Evolutionary conservation across 352 stramenopile species (phyloP).

Genomic region (Phytophthora hybrid): DNA sequence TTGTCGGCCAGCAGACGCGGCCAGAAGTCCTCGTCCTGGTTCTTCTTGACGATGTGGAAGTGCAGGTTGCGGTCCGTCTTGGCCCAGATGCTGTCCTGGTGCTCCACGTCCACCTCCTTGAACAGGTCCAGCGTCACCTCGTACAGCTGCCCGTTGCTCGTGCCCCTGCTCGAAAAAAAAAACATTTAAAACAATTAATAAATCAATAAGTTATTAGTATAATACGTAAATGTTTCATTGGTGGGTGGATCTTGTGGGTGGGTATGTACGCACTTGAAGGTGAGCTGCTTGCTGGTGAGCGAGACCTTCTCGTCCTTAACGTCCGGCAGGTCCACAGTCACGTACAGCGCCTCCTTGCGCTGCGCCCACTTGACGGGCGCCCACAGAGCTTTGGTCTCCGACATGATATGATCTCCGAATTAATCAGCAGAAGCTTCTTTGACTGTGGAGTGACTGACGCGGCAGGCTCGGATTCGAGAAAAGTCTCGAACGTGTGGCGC

Average conservation of each 20-base stretch:
- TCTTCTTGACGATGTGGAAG: conserved; percentile 97
- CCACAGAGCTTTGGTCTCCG: conserved; percentile 69
- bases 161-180: conserved; percentile 58
- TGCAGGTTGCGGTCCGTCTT: conserved; percentile 95
- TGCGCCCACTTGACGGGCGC: conserved; percentile 97
- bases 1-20: conserved; percentile 97
- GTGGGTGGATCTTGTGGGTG: no score
- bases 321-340: conserved; percentile 96
- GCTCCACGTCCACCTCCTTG: conserved; percentile 92
- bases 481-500: conserved; percentile 13
- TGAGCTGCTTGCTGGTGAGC: conserved; percentile 90
- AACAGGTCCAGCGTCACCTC: conserved; percentile 96
- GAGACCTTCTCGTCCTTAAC: conserved; percentile 94
- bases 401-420: conserved; percentile 39
- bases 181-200: conserved; percentile 9
- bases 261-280: conserved; percentile 71
- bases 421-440: conserved; percentile 17
- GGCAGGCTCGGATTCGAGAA: conserved; percentile 42
- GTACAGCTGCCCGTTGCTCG: conserved; percentile 94
- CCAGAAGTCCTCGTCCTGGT: conserved; percentile 96
- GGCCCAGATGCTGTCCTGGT: conserved; percentile 95
- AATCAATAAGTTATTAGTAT: neutral
- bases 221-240: neutral
- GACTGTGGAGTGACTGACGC: neutral
- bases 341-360: conserved; percentile 95